Evolutionary conservation across 495 filamentous ascomycete genomes (phyloP).

Genomic region (Penicillium mononematosum): DNA sequence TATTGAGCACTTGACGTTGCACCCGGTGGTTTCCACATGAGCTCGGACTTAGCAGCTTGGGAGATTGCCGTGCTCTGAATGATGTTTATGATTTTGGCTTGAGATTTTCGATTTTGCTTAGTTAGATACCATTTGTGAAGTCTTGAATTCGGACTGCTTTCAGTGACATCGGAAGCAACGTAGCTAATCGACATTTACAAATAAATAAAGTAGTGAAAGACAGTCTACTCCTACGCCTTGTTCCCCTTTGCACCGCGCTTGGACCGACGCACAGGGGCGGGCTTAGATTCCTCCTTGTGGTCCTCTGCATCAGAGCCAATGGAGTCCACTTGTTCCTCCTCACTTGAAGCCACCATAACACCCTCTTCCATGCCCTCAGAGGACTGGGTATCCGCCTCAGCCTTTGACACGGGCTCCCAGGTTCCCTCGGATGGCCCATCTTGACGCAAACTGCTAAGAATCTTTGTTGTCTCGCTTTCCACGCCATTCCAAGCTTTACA

Average conservation of each 20-base stretch:
- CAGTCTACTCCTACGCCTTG: constrained; percentile 18
- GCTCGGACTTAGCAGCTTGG: not conserved
- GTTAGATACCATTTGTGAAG: not conserved
- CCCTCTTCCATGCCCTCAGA: constrained; percentile 28
- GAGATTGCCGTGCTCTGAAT: not conserved
- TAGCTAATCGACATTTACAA: not conserved
- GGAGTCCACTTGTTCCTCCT: constrained; percentile 25
- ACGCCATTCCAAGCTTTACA: constrained; percentile 85
- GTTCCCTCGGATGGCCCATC: constrained; percentile 17
- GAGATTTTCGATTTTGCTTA: not conserved
- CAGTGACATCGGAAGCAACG: not conserved
- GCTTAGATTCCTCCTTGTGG: constrained; percentile 7
- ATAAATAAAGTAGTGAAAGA: not conserved
- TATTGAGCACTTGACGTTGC: constrained; percentile 15
- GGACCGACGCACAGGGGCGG: constrained; percentile 24
- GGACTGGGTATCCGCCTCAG: constrained; percentile 19
- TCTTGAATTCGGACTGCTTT: not conserved
- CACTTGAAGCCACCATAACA: constrained; percentile 29
- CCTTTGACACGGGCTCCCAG: constrained; percentile 25
- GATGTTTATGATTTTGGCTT: not conserved
- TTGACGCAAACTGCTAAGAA: constrained; percentile 42
- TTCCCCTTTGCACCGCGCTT: constrained; percentile 25
- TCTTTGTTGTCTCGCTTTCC: constrained; percentile 69
- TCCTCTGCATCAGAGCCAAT: constrained; percentile 22
- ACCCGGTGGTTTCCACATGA: not conserved